Percentiles rank a stretch among this genome's conserved stretches.
Conservation (phyloP, 2,329 filamentous ascomycete genomes). For the Ophiognomonia clavigignenti-juglandacearum region DNA sequence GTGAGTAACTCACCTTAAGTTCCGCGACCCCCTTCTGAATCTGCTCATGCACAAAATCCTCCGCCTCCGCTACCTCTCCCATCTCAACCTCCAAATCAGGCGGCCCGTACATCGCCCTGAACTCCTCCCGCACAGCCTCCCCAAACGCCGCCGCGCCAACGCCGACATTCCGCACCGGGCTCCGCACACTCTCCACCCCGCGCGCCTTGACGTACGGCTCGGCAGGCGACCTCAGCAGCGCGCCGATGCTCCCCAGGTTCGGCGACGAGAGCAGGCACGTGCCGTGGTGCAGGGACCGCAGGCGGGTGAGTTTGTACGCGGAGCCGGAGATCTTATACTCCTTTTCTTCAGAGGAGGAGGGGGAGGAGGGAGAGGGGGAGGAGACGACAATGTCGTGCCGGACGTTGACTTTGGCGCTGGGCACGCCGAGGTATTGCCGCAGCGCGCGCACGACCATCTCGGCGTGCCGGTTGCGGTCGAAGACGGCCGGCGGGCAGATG, state of each 20-base stretch:
- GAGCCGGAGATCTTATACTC: slow-evolving; percentile 92
- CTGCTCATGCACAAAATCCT: slow-evolving; percentile 36
- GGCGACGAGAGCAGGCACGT: slow-evolving; percentile 79
- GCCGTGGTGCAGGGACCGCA: slow-evolving; percentile 83
- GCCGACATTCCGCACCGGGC: slow-evolving; percentile 74
- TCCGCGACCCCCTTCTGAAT: slow-evolving; percentile 60
- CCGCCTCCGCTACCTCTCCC: slow-evolving; percentile 38
- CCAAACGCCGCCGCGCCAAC: slow-evolving; percentile 44
- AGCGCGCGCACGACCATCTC: slow-evolving; percentile 90
- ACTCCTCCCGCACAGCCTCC: slow-evolving; percentile 58
- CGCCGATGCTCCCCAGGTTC: slow-evolving; percentile 64
- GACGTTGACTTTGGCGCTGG: slow-evolving; percentile 70
- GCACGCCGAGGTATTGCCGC: slow-evolving; percentile 45
- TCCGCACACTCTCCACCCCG: slow-evolving; percentile 88
- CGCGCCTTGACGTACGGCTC: slow-evolving; percentile 71
- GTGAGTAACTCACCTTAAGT: slow-evolving; percentile 51
- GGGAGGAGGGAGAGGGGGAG: no score
- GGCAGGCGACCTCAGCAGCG: slow-evolving; percentile 72
- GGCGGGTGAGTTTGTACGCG: slow-evolving; percentile 85
- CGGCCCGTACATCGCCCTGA: slow-evolving; percentile 59
- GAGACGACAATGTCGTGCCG: slow-evolving; percentile 89
- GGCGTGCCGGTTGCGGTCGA: slow-evolving; percentile 82
- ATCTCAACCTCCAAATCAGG: slow-evolving; percentile 34
- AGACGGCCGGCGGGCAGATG: slow-evolving; percentile 70
- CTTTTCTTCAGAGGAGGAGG: no score